Percentiles rank a stretch among this genome's conserved stretches.
Conservation (phyloP, 768 basidiomycete genomes). For the Cystofilobasidium capitatum region DNA sequence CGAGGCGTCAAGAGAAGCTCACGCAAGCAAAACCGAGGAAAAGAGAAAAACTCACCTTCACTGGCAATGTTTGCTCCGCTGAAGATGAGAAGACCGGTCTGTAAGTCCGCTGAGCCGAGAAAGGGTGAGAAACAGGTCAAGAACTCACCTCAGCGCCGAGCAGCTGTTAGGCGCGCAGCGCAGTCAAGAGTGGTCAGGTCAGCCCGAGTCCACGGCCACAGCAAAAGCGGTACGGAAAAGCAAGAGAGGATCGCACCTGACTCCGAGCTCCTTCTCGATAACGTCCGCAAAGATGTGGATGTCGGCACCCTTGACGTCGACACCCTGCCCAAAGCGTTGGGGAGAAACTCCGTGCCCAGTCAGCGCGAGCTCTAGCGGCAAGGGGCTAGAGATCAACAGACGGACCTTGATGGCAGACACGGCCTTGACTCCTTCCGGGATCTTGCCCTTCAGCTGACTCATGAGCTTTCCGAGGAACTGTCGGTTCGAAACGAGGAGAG, state of each 20-base stretch:
- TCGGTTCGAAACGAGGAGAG: background rate
- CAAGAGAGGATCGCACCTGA: constrained; percentile 41
- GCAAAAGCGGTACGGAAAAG: constrained; percentile 5
- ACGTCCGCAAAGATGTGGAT: constrained; percentile 45
- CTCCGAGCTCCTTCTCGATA: constrained; percentile 41
- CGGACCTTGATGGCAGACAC: constrained; percentile 44
- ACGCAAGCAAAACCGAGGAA: background rate
- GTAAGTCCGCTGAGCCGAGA: background rate
- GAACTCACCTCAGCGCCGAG: constrained; percentile 6
- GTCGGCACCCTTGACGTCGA: constrained; percentile 41
- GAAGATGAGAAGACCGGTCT: background rate
- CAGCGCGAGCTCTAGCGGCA: background rate
- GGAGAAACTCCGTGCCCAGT: background rate
- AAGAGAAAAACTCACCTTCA: constrained; percentile 34
- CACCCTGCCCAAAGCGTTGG: constrained; percentile 35
- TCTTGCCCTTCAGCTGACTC: constrained; percentile 41
- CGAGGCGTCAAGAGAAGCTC: background rate
- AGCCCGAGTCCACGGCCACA: background rate
- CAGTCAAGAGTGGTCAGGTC: background rate
- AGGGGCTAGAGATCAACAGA: background rate
- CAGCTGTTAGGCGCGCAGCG: background rate
- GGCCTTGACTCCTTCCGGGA: constrained; percentile 39
- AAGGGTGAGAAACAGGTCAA: background rate
- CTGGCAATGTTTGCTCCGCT: constrained; percentile 47
- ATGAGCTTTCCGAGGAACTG: constrained; percentile 42